phyloP scores from a whole-genome alignment of 2,329 filamentous ascomycete species.

The Teratosphaeria nubilosa region DNA sequence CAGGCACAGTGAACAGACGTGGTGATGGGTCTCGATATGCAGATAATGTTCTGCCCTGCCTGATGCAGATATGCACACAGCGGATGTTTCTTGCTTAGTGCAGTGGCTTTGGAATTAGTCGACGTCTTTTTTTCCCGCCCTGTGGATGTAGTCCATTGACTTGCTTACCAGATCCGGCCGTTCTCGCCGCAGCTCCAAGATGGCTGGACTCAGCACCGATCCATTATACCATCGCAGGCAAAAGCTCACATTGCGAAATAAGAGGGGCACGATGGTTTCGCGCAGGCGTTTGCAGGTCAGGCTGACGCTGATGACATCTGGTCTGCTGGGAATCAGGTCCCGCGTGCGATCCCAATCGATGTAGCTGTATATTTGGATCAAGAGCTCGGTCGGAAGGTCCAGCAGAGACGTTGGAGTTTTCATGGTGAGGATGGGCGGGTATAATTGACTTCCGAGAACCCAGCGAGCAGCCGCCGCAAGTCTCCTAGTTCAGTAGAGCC shows the following conservation, averaged over 20 bases:
- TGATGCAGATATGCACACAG: conserved; percentile 7
- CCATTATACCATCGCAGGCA: conserved; percentile 11
- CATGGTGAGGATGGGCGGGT: background rate
- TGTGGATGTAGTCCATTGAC: no score
- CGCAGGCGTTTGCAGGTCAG: conserved; percentile 10
- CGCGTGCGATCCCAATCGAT: conserved; percentile 12
- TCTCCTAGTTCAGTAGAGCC: no score
- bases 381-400: conserved; percentile 10
- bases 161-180: conserved; percentile 7
- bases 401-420: conserved; percentile 1
- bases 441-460: no score
- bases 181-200: conserved; percentile 7
- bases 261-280: conserved; percentile 5
- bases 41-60: background rate
- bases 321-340: conserved; percentile 5
- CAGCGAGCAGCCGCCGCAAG: no score
- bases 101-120: no score
- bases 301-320: conserved; percentile 7
- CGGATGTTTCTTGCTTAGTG: conserved; percentile 7
- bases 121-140: no score
- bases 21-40: background rate
- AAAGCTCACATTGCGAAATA: conserved; percentile 13
- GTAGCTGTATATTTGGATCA: conserved; percentile 10
- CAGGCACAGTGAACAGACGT: conserved; percentile 1
- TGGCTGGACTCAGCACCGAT: conserved; percentile 5